phyloP scores from a whole-genome alignment of 768 basidiomycete species.

The Trametes villosa region DNA sequence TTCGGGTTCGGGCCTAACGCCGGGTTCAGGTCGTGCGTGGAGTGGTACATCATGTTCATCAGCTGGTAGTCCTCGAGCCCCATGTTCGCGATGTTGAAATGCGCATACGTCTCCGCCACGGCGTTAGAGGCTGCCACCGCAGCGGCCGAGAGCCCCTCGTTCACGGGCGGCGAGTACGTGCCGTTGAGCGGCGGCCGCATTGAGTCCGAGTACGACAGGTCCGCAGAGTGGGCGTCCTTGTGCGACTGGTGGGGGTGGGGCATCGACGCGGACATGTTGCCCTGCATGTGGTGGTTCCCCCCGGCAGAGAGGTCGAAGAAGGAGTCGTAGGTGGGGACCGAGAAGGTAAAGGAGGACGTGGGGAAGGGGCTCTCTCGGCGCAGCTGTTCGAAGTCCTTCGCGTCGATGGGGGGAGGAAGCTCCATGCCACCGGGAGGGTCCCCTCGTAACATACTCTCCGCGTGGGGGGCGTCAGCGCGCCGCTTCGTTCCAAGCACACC shows the following conservation, averaged over 20 bases:
- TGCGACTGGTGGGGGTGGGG: slow-evolving; percentile 21
- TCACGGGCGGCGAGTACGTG: slow-evolving; percentile 26
- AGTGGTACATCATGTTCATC: slow-evolving; percentile 67
- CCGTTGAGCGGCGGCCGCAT: slow-evolving; percentile 28
- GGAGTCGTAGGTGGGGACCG: slow-evolving; percentile 60
- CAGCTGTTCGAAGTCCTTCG: slow-evolving; percentile 41
- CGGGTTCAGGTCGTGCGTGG: slow-evolving; percentile 46
- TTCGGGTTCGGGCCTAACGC: slow-evolving; percentile 34
- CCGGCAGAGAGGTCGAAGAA: slow-evolving; percentile 51
- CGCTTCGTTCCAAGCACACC: slow-evolving; percentile 74
- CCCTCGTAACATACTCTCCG: slow-evolving; percentile 77
- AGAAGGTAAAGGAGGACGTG: slow-evolving; percentile 71
- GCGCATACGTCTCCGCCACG: slow-evolving; percentile 76
- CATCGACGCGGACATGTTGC: slow-evolving; percentile 38
- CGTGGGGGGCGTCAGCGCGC: slow-evolving; percentile 79
- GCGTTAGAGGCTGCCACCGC: slow-evolving; percentile 68
- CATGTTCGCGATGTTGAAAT: slow-evolving; percentile 58
- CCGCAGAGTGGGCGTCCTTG: slow-evolving; percentile 18
- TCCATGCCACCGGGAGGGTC: slow-evolving; percentile 66
- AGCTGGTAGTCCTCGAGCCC: slow-evolving; percentile 66
- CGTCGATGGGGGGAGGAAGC: slow-evolving; percentile 33
- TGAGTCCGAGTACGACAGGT: slow-evolving; percentile 28
- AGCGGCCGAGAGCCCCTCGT: slow-evolving; percentile 65
- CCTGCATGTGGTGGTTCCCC: slow-evolving; percentile 24
- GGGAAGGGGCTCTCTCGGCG: slow-evolving; percentile 58